Conservation (phyloP, 2,329 filamentous ascomycete species). For the Lecanicillium sp. region DNA sequence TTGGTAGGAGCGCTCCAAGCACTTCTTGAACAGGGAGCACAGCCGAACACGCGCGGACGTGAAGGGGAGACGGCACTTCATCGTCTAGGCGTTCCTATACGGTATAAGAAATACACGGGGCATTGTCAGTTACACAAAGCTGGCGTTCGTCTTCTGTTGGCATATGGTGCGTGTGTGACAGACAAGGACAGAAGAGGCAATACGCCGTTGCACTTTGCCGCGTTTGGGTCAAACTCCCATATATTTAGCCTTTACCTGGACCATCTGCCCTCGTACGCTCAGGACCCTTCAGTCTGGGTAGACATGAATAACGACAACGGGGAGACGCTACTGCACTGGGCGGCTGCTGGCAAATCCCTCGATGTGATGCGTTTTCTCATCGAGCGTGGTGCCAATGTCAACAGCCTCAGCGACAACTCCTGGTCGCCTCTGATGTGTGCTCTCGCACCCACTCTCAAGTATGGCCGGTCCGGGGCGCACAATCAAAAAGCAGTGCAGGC, state of each 20-base stretch:
- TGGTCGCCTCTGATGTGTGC: conserved; percentile 8
- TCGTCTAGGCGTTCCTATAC: conserved; percentile 2
- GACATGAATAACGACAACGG: conserved; percentile 1
- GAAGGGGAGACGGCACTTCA: conserved; percentile 1
- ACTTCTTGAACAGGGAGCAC: neutral
- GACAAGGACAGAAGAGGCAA: conserved; percentile 1
- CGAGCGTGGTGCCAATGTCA: conserved; percentile 2
- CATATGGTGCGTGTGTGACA: neutral
- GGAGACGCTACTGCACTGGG: conserved; percentile 2
- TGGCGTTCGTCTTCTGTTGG: conserved; percentile 1
- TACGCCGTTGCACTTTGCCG: neutral
- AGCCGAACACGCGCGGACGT: conserved; percentile 1
- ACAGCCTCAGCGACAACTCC: neutral
- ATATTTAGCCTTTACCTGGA: neutral
- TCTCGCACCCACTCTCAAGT: conserved; percentile 1
- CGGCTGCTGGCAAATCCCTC: neutral
- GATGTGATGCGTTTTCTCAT: conserved; percentile 3
- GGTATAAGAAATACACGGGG: neutral
- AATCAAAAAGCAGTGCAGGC: conserved; percentile 6
- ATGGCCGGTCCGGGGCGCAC: neutral
- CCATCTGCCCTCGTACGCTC: neutral
- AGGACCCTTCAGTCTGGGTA: conserved; percentile 2
- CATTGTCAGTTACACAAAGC: neutral
- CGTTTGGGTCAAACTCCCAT: neutral
- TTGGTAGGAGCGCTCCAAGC: conserved; percentile 1